These are phyloP conservation scores for Ceraceosorus bombacis DNA, from an alignment of 1,284 basidiomycete genomes.

Conservation along the genomic window DNA sequence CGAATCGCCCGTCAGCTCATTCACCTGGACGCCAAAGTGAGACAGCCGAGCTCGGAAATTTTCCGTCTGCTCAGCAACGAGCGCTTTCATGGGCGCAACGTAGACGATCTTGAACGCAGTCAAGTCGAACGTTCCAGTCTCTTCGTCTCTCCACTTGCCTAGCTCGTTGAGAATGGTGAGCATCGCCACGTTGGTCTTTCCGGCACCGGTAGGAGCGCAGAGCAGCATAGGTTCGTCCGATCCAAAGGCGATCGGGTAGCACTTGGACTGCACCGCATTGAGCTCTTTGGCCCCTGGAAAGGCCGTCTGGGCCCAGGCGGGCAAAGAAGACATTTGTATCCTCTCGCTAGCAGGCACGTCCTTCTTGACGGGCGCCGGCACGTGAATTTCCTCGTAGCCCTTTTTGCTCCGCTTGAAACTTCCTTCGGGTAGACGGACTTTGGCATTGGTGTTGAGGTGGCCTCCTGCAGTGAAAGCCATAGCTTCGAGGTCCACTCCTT, in stretches of 20 bases:
- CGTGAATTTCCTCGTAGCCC: slow-evolving; percentile 96
- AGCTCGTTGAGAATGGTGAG: slow-evolving; percentile 52
- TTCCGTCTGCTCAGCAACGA: slow-evolving; percentile 45
- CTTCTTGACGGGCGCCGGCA: slow-evolving; percentile 83
- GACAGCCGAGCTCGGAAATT: slow-evolving; percentile 62
- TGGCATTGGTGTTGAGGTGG: slow-evolving; percentile 96
- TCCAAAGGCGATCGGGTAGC: slow-evolving; percentile 83
- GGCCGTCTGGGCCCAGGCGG: slow-evolving; percentile 65
- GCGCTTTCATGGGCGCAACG: slow-evolving; percentile 83
- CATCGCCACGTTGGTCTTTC: slow-evolving; percentile 99
- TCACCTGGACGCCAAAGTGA: slow-evolving; percentile 76
- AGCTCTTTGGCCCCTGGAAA: slow-evolving; percentile 60
- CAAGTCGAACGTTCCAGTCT: slow-evolving; percentile 75
- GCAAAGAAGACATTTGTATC: slow-evolving; percentile 68
- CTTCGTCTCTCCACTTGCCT: slow-evolving; percentile 56
- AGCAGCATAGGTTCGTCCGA: slow-evolving; percentile 83
- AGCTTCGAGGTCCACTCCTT: slow-evolving; percentile 78
- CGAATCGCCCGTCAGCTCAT: slow-evolving; percentile 91
- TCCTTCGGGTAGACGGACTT: slow-evolving; percentile 91
- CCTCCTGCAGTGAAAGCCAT: slow-evolving; percentile 95
- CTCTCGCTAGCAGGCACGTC: slow-evolving; percentile 57
- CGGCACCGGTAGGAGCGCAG: slow-evolving; percentile 96
- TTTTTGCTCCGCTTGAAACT: slow-evolving; percentile 95
- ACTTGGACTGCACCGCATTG: slow-evolving; percentile 66
- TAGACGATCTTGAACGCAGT: slow-evolving; percentile 96